Percentiles rank a stretch among this genome's conserved stretches.
Evolutionary conservation across 257 asterid genomes (phyloP).

Genomic region (Leptodermis oblonga): DNA sequence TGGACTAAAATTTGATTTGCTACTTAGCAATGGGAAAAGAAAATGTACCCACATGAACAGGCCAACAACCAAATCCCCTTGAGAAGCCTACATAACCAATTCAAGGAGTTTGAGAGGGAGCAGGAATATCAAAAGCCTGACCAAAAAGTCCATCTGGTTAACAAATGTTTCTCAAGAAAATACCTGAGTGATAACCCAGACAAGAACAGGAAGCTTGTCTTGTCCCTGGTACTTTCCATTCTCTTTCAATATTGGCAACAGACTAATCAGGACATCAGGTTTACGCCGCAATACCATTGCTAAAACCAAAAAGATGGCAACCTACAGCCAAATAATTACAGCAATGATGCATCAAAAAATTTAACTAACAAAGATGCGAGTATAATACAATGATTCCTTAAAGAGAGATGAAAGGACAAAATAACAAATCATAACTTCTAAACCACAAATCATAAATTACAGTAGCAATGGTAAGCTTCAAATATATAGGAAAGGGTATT

Average conservation of each 20-base stretch:
- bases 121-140: background rate
- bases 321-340: conserved; percentile 17
- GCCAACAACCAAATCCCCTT: conserved; percentile 37
- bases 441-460: background rate
- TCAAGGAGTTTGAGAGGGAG: background rate
- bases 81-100: conserved; percentile 21
- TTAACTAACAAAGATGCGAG: background rate
- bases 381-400: too few relatives aligned
- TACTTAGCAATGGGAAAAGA: conserved; percentile 28
- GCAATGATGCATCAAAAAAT: background rate
- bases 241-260: conserved; percentile 29
- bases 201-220: conserved; percentile 27
- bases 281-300: conserved; percentile 35
- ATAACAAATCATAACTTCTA: background rate
- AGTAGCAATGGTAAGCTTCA: background rate
- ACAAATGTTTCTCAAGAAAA: background rate
- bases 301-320: conserved; percentile 32
- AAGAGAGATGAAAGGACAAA: background rate
- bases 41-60: conserved; percentile 24
- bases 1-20: conserved; percentile 22
- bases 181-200: conserved; percentile 36
- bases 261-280: conserved; percentile 30
- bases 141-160: background rate
- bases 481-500: background rate
- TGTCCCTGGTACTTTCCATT: conserved; percentile 31